Percentiles rank a stretch among this genome's conserved stretches.
These are phyloP conservation scores for Tolypocladium album DNA, from an alignment of 2,329 filamentous ascomycete species.

Conservation along the genomic window DNA sequence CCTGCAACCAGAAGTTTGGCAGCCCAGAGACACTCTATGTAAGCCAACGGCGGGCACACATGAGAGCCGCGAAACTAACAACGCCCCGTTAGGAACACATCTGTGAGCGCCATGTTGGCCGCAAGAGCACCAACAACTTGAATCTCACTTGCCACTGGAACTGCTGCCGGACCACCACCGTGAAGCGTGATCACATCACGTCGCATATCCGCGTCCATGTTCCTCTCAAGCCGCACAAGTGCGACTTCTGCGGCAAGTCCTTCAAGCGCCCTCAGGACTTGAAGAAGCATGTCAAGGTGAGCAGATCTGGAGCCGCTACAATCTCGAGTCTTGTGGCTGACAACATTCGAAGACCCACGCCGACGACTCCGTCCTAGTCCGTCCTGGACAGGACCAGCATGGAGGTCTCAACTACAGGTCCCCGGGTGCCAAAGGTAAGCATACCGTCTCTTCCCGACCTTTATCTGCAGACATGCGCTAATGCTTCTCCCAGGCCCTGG, in stretches of 20 bases:
- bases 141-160: slow-evolving; percentile 98
- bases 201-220: slow-evolving; percentile 98
- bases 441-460: not conserved
- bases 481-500: slow-evolving; percentile 32
- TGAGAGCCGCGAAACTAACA: not conserved
- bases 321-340: not conserved
- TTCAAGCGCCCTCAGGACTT: slow-evolving; percentile 98
- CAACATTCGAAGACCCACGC: slow-evolving; percentile 59
- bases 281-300: slow-evolving; percentile 94
- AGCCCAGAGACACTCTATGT: slow-evolving; percentile 51
- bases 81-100: slow-evolving; percentile 67
- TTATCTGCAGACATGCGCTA: not conserved
- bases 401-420: slow-evolving; percentile 44
- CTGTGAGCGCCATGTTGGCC: slow-evolving; percentile 94
- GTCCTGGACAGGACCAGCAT: slow-evolving; percentile 40
- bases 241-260: slow-evolving; percentile 95
- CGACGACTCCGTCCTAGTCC: slow-evolving; percentile 72
- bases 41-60: slow-evolving; percentile 17
- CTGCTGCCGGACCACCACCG: slow-evolving; percentile 87
- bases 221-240: slow-evolving; percentile 98
- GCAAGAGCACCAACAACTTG: slow-evolving; percentile 98
- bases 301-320: slow-evolving; percentile 1
- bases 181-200: slow-evolving; percentile 98
- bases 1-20: slow-evolving; percentile 47
- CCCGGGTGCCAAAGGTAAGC: slow-evolving; percentile 42